Evolutionary conservation across 2,329 filamentous ascomycete genomes (phyloP).

Genomic region (Paecilomyces formosus): DNA sequence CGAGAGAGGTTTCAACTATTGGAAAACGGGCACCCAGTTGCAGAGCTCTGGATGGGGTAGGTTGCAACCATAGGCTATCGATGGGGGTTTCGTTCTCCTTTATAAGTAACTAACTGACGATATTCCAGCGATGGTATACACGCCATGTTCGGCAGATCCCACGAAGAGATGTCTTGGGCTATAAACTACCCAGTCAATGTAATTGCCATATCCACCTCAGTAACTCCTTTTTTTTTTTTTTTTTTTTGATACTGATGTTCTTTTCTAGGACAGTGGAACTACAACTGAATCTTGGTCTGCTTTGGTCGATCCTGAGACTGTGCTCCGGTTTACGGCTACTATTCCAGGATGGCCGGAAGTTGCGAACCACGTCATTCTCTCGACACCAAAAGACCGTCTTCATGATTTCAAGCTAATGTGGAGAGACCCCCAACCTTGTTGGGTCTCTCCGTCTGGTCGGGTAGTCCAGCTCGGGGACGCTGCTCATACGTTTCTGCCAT

Average conservation of each 20-base stretch:
- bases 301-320: too few species aligned
- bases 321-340: too few species aligned
- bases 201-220: neutral
- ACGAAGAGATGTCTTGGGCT: neutral
- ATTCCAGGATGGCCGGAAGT: too few species aligned
- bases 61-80: neutral
- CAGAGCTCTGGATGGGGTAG: neutral
- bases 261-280: neutral
- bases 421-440: too few species aligned
- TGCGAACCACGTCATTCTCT: too few species aligned
- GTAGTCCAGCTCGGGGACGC: too few species aligned
- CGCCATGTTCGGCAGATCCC: neutral
- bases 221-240: neutral
- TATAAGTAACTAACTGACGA: neutral
- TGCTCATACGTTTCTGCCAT: too few species aligned
- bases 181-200: neutral
- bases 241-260: neutral
- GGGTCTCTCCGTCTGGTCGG: too few species aligned
- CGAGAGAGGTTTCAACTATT: constrained; percentile 3
- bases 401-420: too few species aligned
- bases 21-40: neutral
- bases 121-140: neutral
- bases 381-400: too few species aligned
- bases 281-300: too few species aligned
- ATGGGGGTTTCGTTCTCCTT: neutral